Conservation (phyloP, 495 filamentous ascomycete species). For the Aspergillus sclerotiicarbonarius region DNA sequence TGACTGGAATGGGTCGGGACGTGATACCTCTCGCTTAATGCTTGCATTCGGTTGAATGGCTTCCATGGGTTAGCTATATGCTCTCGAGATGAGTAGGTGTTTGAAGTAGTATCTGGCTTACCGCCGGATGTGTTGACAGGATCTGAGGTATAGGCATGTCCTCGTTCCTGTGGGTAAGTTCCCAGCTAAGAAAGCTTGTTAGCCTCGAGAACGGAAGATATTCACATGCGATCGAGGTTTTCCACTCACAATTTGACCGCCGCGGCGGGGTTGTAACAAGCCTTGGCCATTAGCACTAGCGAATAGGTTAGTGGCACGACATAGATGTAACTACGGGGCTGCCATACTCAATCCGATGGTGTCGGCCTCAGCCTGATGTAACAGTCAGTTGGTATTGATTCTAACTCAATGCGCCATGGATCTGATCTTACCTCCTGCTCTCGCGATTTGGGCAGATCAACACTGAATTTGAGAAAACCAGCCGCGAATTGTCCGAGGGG, state of each 20-base stretch:
- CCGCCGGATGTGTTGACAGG: slow-evolving; percentile 82
- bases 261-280: slow-evolving; percentile 70
- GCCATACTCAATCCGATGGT: slow-evolving; percentile 73
- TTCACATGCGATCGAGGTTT: background rate
- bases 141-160: slow-evolving; percentile 62
- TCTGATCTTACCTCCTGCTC: slow-evolving; percentile 55
- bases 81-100: background rate
- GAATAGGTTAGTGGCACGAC: slow-evolving; percentile 29
- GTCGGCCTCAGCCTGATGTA: slow-evolving; percentile 64
- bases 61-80: slow-evolving; percentile 29
- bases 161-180: slow-evolving; percentile 66
- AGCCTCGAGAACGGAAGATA: background rate
- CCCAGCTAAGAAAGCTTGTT: slow-evolving; percentile 51
- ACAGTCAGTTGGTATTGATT: background rate
- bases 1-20: background rate
- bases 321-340: slow-evolving; percentile 19
- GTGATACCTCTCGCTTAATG: slow-evolving; percentile 61
- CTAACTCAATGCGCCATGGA: background rate
- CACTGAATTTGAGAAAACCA: no score
- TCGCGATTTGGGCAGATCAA: slow-evolving; percentile 52
- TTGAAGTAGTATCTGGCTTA: slow-evolving; percentile 31
- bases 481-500: no score
- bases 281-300: slow-evolving; percentile 60
- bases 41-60: slow-evolving; percentile 66
- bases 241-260: slow-evolving; percentile 57